Percentiles rank a stretch among this genome's conserved stretches.
Conservation (phyloP, 2,329 filamentous ascomycete genomes). For the Neofusicoccum cordaticola region DNA sequence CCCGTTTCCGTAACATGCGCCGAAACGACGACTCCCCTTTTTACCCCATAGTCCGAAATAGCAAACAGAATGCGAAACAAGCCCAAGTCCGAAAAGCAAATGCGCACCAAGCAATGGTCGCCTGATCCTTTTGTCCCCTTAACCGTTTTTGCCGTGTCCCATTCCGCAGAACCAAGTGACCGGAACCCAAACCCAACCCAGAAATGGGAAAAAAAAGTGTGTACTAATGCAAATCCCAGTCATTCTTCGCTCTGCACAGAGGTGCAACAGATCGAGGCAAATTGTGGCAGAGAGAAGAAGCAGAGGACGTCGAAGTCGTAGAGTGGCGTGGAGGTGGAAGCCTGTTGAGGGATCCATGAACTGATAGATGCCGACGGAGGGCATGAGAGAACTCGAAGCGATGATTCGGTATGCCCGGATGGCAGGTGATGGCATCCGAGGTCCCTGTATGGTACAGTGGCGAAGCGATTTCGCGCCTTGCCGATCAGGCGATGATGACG, state of each 20-base stretch:
- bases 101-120: not conserved
- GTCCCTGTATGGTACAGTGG: constrained; percentile 3
- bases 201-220: not conserved
- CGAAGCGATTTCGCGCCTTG: not conserved
- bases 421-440: not conserved
- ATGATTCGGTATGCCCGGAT: not conserved
- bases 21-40: not conserved
- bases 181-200: not conserved
- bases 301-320: not conserved
- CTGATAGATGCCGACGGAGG: not conserved
- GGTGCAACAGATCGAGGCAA: not conserved
- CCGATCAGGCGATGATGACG: not conserved
- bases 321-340: not conserved
- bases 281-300: not conserved
- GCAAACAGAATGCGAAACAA: not conserved
- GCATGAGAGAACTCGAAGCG: not conserved
- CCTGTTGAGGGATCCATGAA: not conserved
- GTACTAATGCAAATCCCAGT: constrained; percentile 4
- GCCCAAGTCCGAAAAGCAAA: not conserved
- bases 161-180: not conserved
- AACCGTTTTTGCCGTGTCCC: constrained; percentile 4
- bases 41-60: not conserved
- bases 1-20: constrained; percentile 1
- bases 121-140: not conserved
- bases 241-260: not conserved